Conservation (phyloP, 768 basidiomycete species). For the Kwoniella newhampshirensis region DNA sequence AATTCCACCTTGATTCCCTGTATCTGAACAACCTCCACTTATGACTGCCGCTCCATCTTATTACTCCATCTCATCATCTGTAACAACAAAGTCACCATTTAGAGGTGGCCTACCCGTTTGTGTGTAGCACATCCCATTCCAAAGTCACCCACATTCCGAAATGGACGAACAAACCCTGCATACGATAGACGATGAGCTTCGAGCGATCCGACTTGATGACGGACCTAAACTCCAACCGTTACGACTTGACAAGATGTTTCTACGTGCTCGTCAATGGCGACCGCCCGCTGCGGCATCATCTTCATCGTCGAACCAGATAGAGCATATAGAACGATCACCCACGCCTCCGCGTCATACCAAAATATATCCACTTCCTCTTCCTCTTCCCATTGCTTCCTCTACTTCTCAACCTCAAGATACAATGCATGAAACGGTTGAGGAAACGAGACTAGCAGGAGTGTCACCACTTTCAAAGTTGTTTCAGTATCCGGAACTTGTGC, state of each 20-base stretch:
- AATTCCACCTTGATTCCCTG: constrained; percentile 3
- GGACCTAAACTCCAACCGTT: constrained; percentile 28
- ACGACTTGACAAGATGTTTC: constrained; percentile 41
- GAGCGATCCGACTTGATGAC: constrained; percentile 33
- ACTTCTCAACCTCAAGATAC: too few species aligned
- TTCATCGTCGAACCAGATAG: background rate
- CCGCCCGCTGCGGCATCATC: constrained; percentile 9
- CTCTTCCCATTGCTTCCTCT: too few species aligned
- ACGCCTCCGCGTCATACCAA: constrained; percentile 23
- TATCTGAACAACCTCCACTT: background rate
- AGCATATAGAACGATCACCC: constrained; percentile 23
- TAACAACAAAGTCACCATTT: background rate
- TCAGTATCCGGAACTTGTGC: constrained; percentile 39
- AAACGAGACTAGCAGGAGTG: background rate
- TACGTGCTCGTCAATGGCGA: constrained; percentile 32
- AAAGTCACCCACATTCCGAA: background rate
- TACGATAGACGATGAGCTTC: constrained; percentile 29
- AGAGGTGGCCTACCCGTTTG: background rate
- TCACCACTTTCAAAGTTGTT: constrained; percentile 30
- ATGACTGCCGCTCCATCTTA: background rate
- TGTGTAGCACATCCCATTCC: too few species aligned
- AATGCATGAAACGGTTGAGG: too few species aligned
- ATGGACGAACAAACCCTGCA: constrained; percentile 25
- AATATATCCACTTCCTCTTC: constrained; percentile 35
- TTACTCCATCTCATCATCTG: constrained; percentile 7